These are phyloP conservation scores for Coleophoma crateriformis DNA, from an alignment of 2,329 filamentous ascomycete species.

Conservation along the genomic window DNA sequence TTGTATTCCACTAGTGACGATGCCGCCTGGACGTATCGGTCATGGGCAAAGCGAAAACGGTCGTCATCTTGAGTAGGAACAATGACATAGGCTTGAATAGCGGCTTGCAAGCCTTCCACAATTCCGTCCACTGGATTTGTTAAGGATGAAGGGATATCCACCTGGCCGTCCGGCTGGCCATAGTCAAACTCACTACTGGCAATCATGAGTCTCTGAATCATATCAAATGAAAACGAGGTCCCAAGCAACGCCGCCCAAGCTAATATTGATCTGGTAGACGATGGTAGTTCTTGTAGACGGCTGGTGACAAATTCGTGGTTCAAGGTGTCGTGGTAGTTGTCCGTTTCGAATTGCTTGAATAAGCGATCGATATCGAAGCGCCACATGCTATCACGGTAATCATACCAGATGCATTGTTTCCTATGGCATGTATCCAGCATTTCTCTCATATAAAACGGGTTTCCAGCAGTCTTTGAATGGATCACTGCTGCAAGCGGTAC, in stretches of 20 bases:
- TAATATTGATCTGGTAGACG: conserved; percentile 70
- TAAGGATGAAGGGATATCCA: conserved; percentile 25
- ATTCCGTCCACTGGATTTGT: conserved; percentile 58
- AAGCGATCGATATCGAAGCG: conserved; percentile 79
- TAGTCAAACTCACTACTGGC: conserved; percentile 63
- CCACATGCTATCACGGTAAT: conserved; percentile 79
- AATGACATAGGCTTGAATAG: conserved; percentile 75
- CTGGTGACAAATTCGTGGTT: conserved; percentile 79
- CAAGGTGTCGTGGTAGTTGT: conserved; percentile 72
- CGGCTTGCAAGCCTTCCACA: conserved; percentile 73
- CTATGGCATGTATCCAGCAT: conserved; percentile 85
- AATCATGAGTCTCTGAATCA: conserved; percentile 68
- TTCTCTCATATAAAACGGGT: conserved; percentile 86
- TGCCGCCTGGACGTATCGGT: conserved; percentile 77
- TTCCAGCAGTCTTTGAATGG: conserved; percentile 82
- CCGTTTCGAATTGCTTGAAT: conserved; percentile 77
- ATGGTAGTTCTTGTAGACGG: conserved; percentile 69
- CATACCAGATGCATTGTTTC: conserved; percentile 86
- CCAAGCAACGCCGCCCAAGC: conserved; percentile 84
- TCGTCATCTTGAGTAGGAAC: conserved; percentile 81
- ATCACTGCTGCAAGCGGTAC: conserved; percentile 76
- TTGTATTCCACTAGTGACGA: conserved; percentile 64
- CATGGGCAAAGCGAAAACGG: conserved; percentile 81
- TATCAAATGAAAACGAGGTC: conserved; percentile 74
- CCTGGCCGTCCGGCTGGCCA: conserved; percentile 7